These are phyloP conservation scores for Helminthosporium solani DNA, from an alignment of 2,329 filamentous ascomycete genomes.

Conservation along the genomic window DNA sequence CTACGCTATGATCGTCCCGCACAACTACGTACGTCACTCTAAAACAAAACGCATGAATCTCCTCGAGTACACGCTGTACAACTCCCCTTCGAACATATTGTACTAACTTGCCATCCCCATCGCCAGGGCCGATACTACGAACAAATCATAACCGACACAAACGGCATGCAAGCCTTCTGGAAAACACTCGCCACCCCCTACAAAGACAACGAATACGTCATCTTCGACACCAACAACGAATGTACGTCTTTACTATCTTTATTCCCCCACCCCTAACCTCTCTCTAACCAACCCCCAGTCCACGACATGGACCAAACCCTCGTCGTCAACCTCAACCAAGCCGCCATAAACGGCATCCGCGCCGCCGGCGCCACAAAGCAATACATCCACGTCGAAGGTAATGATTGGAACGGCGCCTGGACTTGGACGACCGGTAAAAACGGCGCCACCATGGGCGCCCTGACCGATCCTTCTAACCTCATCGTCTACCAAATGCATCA, in stretches of 20 bases:
- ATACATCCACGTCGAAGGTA: constrained; percentile 61
- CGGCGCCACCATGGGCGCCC: constrained; percentile 45
- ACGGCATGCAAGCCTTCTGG: constrained; percentile 48
- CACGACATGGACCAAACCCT: constrained; percentile 47
- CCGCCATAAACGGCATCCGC: constrained; percentile 48
- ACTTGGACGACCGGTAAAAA: constrained; percentile 55
- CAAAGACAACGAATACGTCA: constrained; percentile 44
- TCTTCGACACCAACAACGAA: constrained; percentile 52
- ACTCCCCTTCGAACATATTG: too few relatives aligned
- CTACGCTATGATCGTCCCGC: constrained; percentile 51
- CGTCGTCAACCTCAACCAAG: constrained; percentile 49
- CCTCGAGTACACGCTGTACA: too few relatives aligned
- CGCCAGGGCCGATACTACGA: constrained; percentile 46
- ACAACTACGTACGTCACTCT: constrained; percentile 44
- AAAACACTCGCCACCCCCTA: constrained; percentile 42
- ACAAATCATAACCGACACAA: constrained; percentile 44
- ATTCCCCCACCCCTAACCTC: background rate
- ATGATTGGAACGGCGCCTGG: constrained; percentile 49
- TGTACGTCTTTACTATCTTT: constrained; percentile 13
- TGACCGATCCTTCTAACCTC: constrained; percentile 55
- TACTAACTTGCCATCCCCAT: too few relatives aligned
- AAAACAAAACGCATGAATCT: too few relatives aligned
- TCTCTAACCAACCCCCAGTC: background rate
- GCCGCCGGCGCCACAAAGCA: constrained; percentile 48
- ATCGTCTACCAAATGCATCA: constrained; percentile 64